Evolutionary conservation across 805 yeast genomes (phyloP), one percentile per base, ranked within the genome.

Genomic region (Candida montana): DNA sequence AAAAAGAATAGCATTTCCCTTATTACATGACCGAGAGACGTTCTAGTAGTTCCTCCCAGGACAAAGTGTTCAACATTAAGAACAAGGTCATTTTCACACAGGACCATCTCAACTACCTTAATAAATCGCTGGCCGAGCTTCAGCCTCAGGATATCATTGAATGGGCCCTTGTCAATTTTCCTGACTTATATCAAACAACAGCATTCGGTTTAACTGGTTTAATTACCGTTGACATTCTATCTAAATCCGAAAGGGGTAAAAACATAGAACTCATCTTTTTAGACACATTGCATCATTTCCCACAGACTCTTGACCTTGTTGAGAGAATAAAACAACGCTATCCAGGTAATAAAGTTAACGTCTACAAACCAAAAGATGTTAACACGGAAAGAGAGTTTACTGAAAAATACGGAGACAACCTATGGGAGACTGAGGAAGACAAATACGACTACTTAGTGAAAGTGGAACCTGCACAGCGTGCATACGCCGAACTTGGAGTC

Each of bases 201-300:
- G 98, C 98, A 1, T 89, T 91, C 64, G 98, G 98, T 0, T 71
- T 91, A 35, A 86, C 96, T 1, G 98, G 98, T 0, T 64, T 91
- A 45, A 95, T 84, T 24, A 90, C 91, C 11, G 69, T 86, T 33
- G 96, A 90, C 60, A 84, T 90, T 74, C 62, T 90, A 23, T 72
- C 83, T 26, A 77, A 79, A 55, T 52, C 81, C 35, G 58, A 45
- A 59, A 23, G 44, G 45, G 56, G 56, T 4, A 61, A 64, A 33
- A 73, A 81, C 1, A 68, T 85, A 7, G 95, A 89, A 41, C 67
- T 90, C 42, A 82, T 91, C 2, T 91, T 91, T 59, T 71, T 90
- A 36, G 97, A 91, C 59, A 91, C 98, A 0, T 67, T 91, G 48
- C 86, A 90, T 57, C 97, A 91, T 62, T 91, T 91, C 70, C 89